Conservation (phyloP, 257 asterid genomes). For the Verbena officinalis region DNA sequence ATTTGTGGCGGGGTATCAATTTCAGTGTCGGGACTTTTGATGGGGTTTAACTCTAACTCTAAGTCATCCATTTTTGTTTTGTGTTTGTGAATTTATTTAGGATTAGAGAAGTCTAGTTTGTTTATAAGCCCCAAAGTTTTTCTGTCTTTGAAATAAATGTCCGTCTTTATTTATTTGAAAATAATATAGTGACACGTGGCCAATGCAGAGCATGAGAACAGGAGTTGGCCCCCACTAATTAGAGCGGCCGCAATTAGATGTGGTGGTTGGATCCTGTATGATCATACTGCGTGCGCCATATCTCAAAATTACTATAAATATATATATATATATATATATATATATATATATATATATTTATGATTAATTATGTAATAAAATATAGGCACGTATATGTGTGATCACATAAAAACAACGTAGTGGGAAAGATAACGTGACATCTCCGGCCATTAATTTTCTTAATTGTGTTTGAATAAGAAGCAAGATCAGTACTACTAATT, state of each 20-base stretch:
- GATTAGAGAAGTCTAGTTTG: too few relatives aligned
- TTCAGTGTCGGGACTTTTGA: slow-evolving; percentile 41
- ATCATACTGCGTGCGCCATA: too few relatives aligned
- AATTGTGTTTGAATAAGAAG: too few relatives aligned
- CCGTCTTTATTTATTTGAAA: slow-evolving; percentile 19
- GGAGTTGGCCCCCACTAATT: slow-evolving; percentile 27
- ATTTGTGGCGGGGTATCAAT: slow-evolving; percentile 58
- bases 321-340: not conserved
- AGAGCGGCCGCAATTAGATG: not conserved
- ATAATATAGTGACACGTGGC: slow-evolving; percentile 22
- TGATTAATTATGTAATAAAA: too few relatives aligned
- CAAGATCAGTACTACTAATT: not conserved
- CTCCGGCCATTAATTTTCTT: too few relatives aligned
- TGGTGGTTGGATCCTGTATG: slow-evolving; percentile 17
- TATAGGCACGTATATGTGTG: too few relatives aligned
- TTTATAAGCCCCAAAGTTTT: too few relatives aligned
- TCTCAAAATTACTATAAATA: not conserved
- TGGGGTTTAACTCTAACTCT: slow-evolving; percentile 36
- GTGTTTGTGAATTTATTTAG: too few relatives aligned
- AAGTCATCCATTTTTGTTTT: slow-evolving; percentile 43
- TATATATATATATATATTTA: not conserved
- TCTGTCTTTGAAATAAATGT: slow-evolving; percentile 9
- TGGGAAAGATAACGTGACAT: too few relatives aligned
- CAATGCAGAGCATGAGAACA: not conserved
- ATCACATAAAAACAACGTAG: too few relatives aligned